Conservation (phyloP, 371 early-diverging fungal genomes). For the Chytridium lagenaria region DNA sequence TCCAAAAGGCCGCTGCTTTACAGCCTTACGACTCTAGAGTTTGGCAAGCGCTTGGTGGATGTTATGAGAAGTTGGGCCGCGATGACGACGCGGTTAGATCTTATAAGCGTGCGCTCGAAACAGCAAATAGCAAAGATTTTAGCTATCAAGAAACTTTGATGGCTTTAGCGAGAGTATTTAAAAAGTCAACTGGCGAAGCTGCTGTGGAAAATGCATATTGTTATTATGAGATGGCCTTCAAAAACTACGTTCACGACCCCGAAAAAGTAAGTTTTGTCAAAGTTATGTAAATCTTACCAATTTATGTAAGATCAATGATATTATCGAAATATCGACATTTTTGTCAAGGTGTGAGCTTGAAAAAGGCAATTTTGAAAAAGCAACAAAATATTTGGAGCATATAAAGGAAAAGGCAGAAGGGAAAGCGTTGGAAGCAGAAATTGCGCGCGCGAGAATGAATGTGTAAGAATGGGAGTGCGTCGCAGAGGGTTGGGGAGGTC, state of each 20-base stretch:
- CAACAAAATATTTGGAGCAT: constrained; percentile 27
- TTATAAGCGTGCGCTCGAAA: constrained; percentile 69
- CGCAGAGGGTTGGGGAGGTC: too few species aligned
- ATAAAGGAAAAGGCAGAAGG: background rate
- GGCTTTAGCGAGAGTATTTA: too few species aligned
- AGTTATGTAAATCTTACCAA: constrained; percentile 11
- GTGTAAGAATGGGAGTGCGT: too few species aligned
- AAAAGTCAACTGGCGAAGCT: too few species aligned
- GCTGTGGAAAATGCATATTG: background rate
- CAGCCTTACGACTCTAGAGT: constrained; percentile 79
- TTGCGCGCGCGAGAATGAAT: background rate
- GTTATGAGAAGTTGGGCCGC: constrained; percentile 64
- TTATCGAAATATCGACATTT: constrained; percentile 64
- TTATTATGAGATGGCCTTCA: background rate
- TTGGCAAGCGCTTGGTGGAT: constrained; percentile 78
- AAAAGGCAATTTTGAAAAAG: constrained; percentile 53
- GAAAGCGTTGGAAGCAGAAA: background rate
- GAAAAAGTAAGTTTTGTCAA: constrained; percentile 28
- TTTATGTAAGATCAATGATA: constrained; percentile 54
- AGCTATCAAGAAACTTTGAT: too few species aligned
- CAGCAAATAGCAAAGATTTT: too few species aligned
- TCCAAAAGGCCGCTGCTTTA: constrained; percentile 76
- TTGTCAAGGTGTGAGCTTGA: constrained; percentile 66
- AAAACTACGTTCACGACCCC: constrained; percentile 14
- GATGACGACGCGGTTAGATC: constrained; percentile 68